phyloP scores from a whole-genome alignment of 176 grass and related monocot genomes.

The Coix lacrymajobi region DNA sequence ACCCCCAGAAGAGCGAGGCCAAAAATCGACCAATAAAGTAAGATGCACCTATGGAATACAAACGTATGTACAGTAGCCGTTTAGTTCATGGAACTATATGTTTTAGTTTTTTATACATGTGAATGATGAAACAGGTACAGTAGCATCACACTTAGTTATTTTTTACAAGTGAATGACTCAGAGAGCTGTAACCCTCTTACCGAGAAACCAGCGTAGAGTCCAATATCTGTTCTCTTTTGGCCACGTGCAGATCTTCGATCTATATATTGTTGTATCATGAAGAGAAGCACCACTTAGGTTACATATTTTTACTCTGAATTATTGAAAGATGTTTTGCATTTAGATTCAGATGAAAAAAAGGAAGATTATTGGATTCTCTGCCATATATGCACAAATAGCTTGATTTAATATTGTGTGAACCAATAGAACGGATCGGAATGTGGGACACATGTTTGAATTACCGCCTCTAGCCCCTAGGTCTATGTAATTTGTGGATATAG shows the following conservation, averaged over 20 bases:
- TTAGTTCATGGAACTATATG: too few relatives aligned
- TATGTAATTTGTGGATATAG: too few relatives aligned
- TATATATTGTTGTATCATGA: background rate
- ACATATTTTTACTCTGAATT: background rate
- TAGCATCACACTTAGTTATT: background rate
- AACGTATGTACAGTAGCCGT: too few relatives aligned
- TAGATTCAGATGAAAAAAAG: background rate
- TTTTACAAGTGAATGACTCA: background rate
- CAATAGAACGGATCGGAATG: background rate
- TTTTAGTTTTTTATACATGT: too few relatives aligned
- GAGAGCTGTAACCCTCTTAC: slow-evolving; percentile 22
- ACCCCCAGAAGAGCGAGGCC: slow-evolving; percentile 59
- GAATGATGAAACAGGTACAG: background rate
- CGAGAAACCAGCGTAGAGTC: slow-evolving; percentile 73
- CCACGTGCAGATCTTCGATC: slow-evolving; percentile 71
- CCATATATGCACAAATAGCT: background rate
- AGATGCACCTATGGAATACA: slow-evolving; percentile 43
- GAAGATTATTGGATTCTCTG: background rate
- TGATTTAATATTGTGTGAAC: background rate
- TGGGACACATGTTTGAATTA: background rate
- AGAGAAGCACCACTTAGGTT: background rate
- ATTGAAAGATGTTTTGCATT: background rate
- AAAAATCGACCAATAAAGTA: slow-evolving; percentile 80
- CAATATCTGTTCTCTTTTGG: slow-evolving; percentile 75
- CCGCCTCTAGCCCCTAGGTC: background rate